phyloP scores from a whole-genome alignment of 2,329 filamentous ascomycete genomes.

The Ascosphaera apis region DNA sequence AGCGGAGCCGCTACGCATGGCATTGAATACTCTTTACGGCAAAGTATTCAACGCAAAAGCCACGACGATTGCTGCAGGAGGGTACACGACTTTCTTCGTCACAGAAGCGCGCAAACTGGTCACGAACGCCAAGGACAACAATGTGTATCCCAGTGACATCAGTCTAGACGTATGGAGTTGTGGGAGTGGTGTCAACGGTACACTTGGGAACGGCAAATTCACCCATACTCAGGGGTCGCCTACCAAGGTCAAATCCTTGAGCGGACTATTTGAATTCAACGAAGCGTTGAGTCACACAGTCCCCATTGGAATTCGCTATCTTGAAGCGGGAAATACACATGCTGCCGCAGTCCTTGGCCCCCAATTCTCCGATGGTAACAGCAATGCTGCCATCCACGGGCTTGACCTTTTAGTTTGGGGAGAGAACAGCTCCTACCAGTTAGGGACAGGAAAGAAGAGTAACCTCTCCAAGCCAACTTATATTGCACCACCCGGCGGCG shows the following conservation, averaged over 20 bases:
- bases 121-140: slow-evolving; percentile 19
- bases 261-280: slow-evolving; percentile 68
- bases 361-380: slow-evolving; percentile 44
- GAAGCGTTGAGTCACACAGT: slow-evolving; percentile 43
- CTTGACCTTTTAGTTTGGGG: slow-evolving; percentile 85
- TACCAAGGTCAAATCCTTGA: slow-evolving; percentile 60
- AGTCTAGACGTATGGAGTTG: slow-evolving; percentile 68
- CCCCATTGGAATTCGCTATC: slow-evolving; percentile 52
- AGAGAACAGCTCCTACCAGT: slow-evolving; percentile 79
- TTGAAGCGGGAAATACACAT: slow-evolving; percentile 62
- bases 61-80: slow-evolving; percentile 63
- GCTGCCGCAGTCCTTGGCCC: slow-evolving; percentile 67
- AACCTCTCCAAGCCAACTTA: slow-evolving; percentile 57
- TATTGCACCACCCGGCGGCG: slow-evolving; percentile 48
- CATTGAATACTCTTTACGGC: slow-evolving; percentile 51
- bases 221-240: slow-evolving; percentile 62
- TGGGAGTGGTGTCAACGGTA: slow-evolving; percentile 65
- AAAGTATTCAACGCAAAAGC: slow-evolving; percentile 41
- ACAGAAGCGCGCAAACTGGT: slow-evolving; percentile 49
- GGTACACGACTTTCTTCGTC: slow-evolving; percentile 67
- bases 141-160: slow-evolving; percentile 24
- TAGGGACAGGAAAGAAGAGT: slow-evolving; percentile 73
- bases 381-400: slow-evolving; percentile 38
- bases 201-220: slow-evolving; percentile 69
- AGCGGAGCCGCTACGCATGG: slow-evolving; percentile 47